Conservation (phyloP, 2,329 filamentous ascomycete genomes). For the Xylaria sp. region DNA sequence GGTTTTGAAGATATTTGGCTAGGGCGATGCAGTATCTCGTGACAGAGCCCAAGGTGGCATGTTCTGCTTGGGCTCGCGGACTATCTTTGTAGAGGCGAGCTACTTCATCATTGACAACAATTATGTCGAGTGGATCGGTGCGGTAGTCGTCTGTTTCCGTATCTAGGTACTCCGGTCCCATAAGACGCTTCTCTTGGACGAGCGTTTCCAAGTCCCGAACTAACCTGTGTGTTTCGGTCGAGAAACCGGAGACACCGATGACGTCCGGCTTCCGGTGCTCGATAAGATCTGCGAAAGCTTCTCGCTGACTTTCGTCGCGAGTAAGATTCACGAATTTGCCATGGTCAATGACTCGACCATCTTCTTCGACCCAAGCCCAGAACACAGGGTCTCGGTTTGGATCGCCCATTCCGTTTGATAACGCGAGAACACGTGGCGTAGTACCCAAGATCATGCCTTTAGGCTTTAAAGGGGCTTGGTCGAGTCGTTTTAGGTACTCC, state of each 20-base stretch:
- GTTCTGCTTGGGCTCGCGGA: conserved; percentile 78
- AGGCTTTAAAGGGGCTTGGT: conserved; percentile 96
- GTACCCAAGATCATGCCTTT: conserved; percentile 92
- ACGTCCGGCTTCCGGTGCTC: conserved; percentile 87
- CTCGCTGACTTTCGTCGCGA: conserved; percentile 72
- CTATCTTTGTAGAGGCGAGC: conserved; percentile 96
- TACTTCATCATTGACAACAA: conserved; percentile 95
- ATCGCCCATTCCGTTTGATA: conserved; percentile 87
- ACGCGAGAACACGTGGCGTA: conserved; percentile 82
- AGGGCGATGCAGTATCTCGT: conserved; percentile 90
- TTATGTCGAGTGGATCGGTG: conserved; percentile 83
- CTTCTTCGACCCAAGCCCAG: conserved; percentile 94
- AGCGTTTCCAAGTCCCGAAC: conserved; percentile 83
- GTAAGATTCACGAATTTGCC: conserved; percentile 86
- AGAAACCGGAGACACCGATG: conserved; percentile 87
- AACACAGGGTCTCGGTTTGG: conserved; percentile 79
- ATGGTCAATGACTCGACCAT: conserved; percentile 87
- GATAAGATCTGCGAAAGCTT: conserved; percentile 81
- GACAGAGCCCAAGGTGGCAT: conserved; percentile 80
- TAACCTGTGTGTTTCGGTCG: conserved; percentile 84
- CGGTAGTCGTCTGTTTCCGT: conserved; percentile 78
- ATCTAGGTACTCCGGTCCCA: conserved; percentile 84
- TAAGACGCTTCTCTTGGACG: conserved; percentile 79
- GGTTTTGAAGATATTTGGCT: conserved; percentile 92
- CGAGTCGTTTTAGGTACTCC: conserved; percentile 87